Evolutionary conservation across 2,329 filamentous ascomycete species (phyloP), one percentile per base, ranked within the genome.

Genomic region (Madurella mycetomatis): DNA sequence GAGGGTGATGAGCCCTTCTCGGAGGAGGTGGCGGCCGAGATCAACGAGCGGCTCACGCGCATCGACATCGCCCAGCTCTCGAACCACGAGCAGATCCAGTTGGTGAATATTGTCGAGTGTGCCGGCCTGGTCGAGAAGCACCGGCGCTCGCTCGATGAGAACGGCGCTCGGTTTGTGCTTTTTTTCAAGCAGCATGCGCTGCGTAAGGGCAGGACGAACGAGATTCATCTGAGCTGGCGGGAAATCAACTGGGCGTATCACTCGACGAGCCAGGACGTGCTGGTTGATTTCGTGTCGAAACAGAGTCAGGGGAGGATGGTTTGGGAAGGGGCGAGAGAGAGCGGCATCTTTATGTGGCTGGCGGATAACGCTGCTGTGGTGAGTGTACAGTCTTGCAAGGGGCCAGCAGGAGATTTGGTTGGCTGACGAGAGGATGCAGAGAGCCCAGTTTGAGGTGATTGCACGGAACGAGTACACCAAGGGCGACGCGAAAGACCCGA

Each of bases 291-390:
- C 63, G 87, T 96, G 9, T 84, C 85, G 11, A 78, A 83, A 17
- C 90, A 95, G 64, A 91, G 87, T 62, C 87, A 91, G 59, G 86
- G 87, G 1, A 86, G 83, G 55, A 79, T 97, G 74, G 74, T 86
- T 7, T 99, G 94, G 94, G 82, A 87, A 59, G 81, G 92, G 63
- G 94, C 92, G 1, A 81, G 87, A 45, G 87, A 95, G 67, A 90
- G 87, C 61, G 94, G 94, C 11, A 79, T 97, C 52, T 96, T 96
- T 66, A 92, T 96, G 85, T 99, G 94, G 92, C 78, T 99, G 59
- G 83, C 84, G 0, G 92, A 96, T 69, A 71, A 78, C 16, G 81
- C 80, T 51, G 85, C 90, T 18, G 75, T 97, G 67, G 90, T 94
- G 77, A 70, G 85, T 69, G 17, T 30, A 5, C 43, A 37, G 34